Base-by-base conservation (phyloP, 805 yeast species). In the Hanseniaspora thailandica region DNA sequence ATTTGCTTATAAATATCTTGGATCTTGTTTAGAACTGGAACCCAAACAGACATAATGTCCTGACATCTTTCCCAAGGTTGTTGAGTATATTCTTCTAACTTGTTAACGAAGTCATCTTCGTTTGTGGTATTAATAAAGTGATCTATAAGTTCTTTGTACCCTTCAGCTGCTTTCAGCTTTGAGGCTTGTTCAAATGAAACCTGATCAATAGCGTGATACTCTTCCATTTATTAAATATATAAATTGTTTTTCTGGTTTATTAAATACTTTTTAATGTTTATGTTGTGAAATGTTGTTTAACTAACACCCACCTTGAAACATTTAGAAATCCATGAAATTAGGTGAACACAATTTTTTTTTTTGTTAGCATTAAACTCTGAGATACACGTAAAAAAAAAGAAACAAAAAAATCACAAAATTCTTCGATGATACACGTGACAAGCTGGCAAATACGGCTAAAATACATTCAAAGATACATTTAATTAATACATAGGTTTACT, bases 41-140 rank as follows among this genome's bases (percentile, higher is more conserved):
- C 76, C 93, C 95, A 89, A 55, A 81, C 81, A 56, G 75, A 75
- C 33, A 90, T 66, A 59, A 86, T 84, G 35, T 84, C 85, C 56
- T 79, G 71, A 8, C 86, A 82, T 23, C 81, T 68, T 30, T 75
- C 75, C 87, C 87, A 81, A 17, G 60, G 62, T 56, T 71, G 59
- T 55, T 76, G 69, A 2, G 56, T 57, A 13, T 50, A 50, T 6
- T 28, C 20, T 62, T 61, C 49, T 80, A 61, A 40, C 66, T 61
- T 3, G 26, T 57, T 55, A 1, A 80, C 69, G 45, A 82, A 71
- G 12, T 70, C 71, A 12, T 62, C 60, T 7, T 66, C 63, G 3
- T 69, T 57, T 53, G 76, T 69, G 3, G 35, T 17, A 6, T 65
- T 63, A 0, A 64, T 60, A 17, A 80, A 63, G 8, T 69, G 69